These are phyloP conservation scores for Stenocarpella maydis DNA, from an alignment of 2,329 filamentous ascomycete genomes.

Conservation along the genomic window DNA sequence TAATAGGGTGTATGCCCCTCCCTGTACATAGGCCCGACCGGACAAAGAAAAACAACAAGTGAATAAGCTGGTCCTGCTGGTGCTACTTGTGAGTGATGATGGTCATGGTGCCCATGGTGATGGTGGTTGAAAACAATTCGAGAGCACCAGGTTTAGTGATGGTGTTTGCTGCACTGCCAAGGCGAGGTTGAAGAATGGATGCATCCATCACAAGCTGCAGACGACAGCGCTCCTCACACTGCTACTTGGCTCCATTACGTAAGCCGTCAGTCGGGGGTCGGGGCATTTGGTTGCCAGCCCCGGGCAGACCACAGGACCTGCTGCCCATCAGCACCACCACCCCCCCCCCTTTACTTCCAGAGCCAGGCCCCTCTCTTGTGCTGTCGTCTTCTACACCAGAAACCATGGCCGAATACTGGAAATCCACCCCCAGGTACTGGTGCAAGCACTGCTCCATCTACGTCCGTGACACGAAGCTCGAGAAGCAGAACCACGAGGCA, in stretches of 20 bases:
- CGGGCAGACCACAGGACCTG: not conserved
- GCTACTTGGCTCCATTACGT: not conserved
- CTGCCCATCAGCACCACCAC: not conserved
- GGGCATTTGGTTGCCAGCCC: not conserved
- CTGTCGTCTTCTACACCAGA: not conserved
- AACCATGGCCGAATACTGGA: slow-evolving; percentile 96
- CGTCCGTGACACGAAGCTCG: slow-evolving; percentile 91
- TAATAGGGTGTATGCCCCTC: slow-evolving; percentile 25
- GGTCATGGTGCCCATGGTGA: not conserved
- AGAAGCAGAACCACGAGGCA: slow-evolving; percentile 87
- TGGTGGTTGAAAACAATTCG: not conserved
- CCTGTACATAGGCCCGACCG: slow-evolving; percentile 35
- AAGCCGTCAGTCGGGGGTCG: not conserved
- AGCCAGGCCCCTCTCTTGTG: not conserved
- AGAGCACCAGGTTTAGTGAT: no score
- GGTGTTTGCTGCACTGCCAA: no score
- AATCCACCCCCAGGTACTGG: slow-evolving; percentile 96
- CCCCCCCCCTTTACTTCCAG: not conserved
- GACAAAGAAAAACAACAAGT: slow-evolving; percentile 23
- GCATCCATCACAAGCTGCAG: no score
- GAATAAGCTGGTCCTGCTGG: not conserved
- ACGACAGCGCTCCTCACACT: no score
- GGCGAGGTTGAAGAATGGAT: no score
- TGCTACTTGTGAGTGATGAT: not conserved
- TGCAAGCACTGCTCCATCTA: slow-evolving; percentile 95